Base-by-base conservation (phyloP, 257 asterid genomes). In the Fraxinus pennsylvanica region DNA sequence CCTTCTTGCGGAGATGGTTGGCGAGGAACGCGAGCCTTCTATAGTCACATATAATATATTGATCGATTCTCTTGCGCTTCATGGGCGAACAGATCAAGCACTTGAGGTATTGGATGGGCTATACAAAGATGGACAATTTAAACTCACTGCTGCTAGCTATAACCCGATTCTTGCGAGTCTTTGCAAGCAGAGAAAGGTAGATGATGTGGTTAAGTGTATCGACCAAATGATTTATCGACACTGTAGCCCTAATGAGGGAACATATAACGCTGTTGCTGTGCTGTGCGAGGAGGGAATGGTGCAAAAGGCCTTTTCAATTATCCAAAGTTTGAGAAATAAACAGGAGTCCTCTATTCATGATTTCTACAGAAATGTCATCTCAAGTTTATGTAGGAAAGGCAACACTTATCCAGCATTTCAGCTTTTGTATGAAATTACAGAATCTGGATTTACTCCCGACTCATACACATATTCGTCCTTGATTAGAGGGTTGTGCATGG, bases 401-500 rank as follows among this genome's bases (percentile, higher is more conserved):
- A 94, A 90, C 84, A 89, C 97, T 0, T 86, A 84, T 22, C 84
- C 94, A 0, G 97, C 99, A 0, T 91, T 94, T 78, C 92, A 78
- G 74, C 79, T 94, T 50, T 79, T 94, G 83, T 71, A 85, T 13
- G 94, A 88, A 73, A 90, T 92, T 94, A 81, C 91, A 1, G 74
- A 65, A 5, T 72, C 85, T 12, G 94, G 97, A 15, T 94, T 90
- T 32, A 79, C 81, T n/a, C 99, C 97, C 0, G 99, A 92, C 77
- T 83, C 95, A 1, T 90, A 89, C 74, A 94, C 95, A 6, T 91
- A 94, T 50, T 94, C 99, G 2, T 91, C 97, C 0, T 77, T 94
- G 87, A 94, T 94, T 1, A 80, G 97, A 76, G 99, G 99, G 9
- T 36, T 94, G 80, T 92, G 99, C 78, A 73, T 80, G 91, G 97